phyloP scores from a whole-genome alignment of 2,329 filamentous ascomycete species.

The Ophidiomyces ophidiicola region DNA sequence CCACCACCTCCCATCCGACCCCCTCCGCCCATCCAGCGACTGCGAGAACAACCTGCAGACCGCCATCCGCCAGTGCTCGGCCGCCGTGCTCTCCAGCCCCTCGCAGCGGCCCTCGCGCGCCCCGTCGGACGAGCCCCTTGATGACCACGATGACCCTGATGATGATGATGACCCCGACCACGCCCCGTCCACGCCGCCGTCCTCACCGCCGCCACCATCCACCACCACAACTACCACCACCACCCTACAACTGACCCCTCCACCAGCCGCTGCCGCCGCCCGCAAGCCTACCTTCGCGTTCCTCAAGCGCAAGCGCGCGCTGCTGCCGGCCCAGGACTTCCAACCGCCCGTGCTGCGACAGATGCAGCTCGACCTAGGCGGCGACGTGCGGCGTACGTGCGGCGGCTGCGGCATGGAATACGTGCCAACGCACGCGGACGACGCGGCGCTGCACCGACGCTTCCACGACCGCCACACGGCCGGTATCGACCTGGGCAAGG shows the following conservation, averaged over 20 bases:
- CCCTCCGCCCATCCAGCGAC: conserved; percentile 24
- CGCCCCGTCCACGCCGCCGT: conserved; percentile 40
- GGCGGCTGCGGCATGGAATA: conserved; percentile 55
- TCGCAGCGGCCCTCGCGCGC: conserved; percentile 37
- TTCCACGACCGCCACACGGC: conserved; percentile 51
- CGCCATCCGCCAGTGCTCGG: conserved; percentile 38
- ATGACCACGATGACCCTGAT: too few species aligned
- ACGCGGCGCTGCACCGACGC: conserved; percentile 50
- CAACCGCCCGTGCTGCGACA: conserved; percentile 38
- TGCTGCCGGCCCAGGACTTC: too few species aligned
- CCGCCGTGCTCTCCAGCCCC: conserved; percentile 35
- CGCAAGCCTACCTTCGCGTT: conserved; percentile 42
- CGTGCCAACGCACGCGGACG: conserved; percentile 48
- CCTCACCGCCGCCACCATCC: conserved; percentile 36
- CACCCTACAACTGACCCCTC: conserved; percentile 30
- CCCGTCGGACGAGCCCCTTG: conserved; percentile 33
- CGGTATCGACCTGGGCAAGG: conserved; percentile 49
- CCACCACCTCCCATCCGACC: conserved; percentile 19
- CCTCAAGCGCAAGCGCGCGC: conserved; percentile 38
- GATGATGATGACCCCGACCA: too few species aligned
- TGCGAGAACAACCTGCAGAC: conserved; percentile 36
- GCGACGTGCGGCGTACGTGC: conserved; percentile 46
- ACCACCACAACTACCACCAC: background rate
- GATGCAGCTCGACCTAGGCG: conserved; percentile 49
- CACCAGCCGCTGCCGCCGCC: conserved; percentile 31